Evolutionary conservation across 2,329 filamentous ascomycete species (phyloP).

Genomic region (Ophiostoma quercus): DNA sequence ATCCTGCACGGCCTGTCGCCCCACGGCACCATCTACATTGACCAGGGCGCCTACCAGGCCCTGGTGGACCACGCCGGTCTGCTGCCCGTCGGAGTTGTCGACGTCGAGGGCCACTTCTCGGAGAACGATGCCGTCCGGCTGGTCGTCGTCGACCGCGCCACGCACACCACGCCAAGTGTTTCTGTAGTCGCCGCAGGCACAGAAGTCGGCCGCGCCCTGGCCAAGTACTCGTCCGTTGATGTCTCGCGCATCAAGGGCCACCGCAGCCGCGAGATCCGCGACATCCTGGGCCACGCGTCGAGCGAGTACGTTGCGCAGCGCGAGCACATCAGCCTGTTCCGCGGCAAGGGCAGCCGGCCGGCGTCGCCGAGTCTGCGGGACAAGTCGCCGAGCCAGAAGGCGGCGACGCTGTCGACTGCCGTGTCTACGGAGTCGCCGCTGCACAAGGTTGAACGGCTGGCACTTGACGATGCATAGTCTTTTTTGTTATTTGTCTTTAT

Average conservation of each 20-base stretch:
- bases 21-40: conserved; percentile 88
- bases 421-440: conserved; percentile 19
- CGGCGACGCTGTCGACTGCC: not conserved
- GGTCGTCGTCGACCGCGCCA: conserved; percentile 64
- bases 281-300: conserved; percentile 81
- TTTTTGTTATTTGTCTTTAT: not conserved
- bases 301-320: conserved; percentile 88
- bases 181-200: conserved; percentile 65
- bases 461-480: not conserved
- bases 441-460: conserved; percentile 19
- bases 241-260: conserved; percentile 79
- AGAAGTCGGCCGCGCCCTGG: conserved; percentile 84
- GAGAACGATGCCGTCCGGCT: conserved; percentile 90
- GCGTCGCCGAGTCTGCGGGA: conserved; percentile 41
- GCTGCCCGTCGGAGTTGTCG: conserved; percentile 83
- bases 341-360: conserved; percentile 46
- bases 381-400: conserved; percentile 21
- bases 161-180: conserved; percentile 74
- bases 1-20: conserved; percentile 85
- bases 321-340: conserved; percentile 78
- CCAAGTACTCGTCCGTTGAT: conserved; percentile 87
- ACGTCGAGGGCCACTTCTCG: conserved; percentile 80
- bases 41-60: conserved; percentile 78
- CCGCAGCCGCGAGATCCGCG: conserved; percentile 74
- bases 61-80: conserved; percentile 79